Percentiles rank a stretch among this genome's conserved stretches.
phyloP scores from a whole-genome alignment of 2,329 filamentous ascomycete species.

The Hypomyces perniciosus region DNA sequence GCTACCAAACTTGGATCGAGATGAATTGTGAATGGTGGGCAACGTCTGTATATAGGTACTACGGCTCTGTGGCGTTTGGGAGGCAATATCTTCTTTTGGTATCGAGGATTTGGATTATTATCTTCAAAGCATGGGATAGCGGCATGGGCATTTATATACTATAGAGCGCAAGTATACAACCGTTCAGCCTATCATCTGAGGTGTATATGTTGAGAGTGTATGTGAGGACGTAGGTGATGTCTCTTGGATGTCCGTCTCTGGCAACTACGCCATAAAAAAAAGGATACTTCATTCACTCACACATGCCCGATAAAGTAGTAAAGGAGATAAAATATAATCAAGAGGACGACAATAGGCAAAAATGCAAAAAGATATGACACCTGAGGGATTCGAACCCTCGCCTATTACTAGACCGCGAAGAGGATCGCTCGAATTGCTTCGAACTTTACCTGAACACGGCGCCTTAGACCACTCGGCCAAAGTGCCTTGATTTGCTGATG shows the following conservation, averaged over 20 bases:
- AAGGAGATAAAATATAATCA: neutral
- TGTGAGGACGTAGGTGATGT: no score
- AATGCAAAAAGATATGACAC: slow-evolving; percentile 18
- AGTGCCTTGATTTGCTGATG: slow-evolving; percentile 16
- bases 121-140: neutral
- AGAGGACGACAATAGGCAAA: neutral
- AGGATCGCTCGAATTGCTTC: neutral
- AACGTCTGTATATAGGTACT: slow-evolving; percentile 2
- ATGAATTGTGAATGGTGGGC: slow-evolving; percentile 39
- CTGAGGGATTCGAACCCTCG: slow-evolving; percentile 29
- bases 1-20: slow-evolving; percentile 35
- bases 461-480: slow-evolving; percentile 23
- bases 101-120: neutral
- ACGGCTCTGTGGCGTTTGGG: slow-evolving; percentile 5
- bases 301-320: neutral
- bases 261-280: no score
- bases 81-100: neutral
- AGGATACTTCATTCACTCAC: no score
- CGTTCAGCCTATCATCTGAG: no score
- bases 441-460: slow-evolving; percentile 17
- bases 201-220: no score
- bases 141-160: neutral
- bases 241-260: no score
- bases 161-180: neutral
- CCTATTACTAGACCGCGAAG: slow-evolving; percentile 25